A percentile compares a stretch with the other conserved stretches of the same genome.
Evolutionary conservation across 805 yeast genomes (phyloP).

Genomic region (Starmerella bacillaris): DNA sequence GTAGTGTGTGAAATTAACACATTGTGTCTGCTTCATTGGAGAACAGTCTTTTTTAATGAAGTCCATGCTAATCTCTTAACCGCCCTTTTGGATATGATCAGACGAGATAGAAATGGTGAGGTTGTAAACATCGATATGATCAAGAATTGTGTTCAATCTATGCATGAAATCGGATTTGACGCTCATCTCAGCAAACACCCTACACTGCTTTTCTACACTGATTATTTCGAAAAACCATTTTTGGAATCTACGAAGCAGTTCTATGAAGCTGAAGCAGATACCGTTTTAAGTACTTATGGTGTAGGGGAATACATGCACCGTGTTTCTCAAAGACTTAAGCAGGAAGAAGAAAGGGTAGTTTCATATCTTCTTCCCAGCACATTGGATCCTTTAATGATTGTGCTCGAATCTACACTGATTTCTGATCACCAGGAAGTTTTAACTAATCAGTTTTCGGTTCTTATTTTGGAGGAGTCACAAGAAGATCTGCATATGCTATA

Average conservation of each 20-base stretch:
- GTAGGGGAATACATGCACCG: slow-evolving; percentile 81
- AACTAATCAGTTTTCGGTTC: slow-evolving; percentile 56
- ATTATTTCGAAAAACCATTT: slow-evolving; percentile 60
- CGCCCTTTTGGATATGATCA: slow-evolving; percentile 62
- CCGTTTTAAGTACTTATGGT: slow-evolving; percentile 51
- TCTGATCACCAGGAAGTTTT: slow-evolving; percentile 58
- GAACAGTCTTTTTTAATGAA: slow-evolving; percentile 55
- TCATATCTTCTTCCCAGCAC: slow-evolving; percentile 75
- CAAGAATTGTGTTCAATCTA: slow-evolving; percentile 61
- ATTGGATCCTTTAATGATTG: slow-evolving; percentile 54
- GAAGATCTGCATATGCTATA: slow-evolving; percentile 67
- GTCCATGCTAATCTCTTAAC: slow-evolving; percentile 41
- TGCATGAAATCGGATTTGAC: slow-evolving; percentile 81
- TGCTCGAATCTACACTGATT: slow-evolving; percentile 59
- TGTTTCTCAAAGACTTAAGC: slow-evolving; percentile 65
- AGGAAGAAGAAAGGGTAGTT: slow-evolving; percentile 63
- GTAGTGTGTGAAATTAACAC: slow-evolving; percentile 85
- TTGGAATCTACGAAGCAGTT: slow-evolving; percentile 39
- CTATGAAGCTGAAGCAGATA: slow-evolving; percentile 49
- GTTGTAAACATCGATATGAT: slow-evolving; percentile 49
- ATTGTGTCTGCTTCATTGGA: slow-evolving; percentile 75
- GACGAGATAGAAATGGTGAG: slow-evolving; percentile 61
- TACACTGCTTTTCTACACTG: slow-evolving; percentile 63
- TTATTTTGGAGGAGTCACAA: slow-evolving; percentile 54
- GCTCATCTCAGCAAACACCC: slow-evolving; percentile 74